Evolutionary conservation across 140 eudicot species (phyloP).

Genomic region (Senecio squalidus): DNA sequence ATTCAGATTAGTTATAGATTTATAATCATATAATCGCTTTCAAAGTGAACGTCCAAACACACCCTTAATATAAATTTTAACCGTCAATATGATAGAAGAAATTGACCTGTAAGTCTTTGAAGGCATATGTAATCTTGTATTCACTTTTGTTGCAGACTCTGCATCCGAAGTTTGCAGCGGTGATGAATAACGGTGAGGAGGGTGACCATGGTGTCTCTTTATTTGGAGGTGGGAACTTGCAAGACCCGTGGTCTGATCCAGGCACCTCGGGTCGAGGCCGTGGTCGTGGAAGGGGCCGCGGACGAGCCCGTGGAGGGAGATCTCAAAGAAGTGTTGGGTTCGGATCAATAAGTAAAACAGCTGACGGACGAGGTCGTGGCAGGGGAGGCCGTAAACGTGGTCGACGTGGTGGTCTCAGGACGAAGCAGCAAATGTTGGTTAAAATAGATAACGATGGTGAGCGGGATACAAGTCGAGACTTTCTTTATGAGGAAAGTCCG

Average conservation of each 20-base stretch:
- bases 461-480: conserved; percentile 9
- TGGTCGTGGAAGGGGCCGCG: conserved; percentile 58
- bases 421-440: conserved; percentile 32
- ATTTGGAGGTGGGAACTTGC: conserved; percentile 31
- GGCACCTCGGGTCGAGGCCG: conserved; percentile 45
- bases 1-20: too few species aligned
- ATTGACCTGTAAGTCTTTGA: not conserved
- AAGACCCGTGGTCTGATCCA: conserved; percentile 38
- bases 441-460: conserved; percentile 16
- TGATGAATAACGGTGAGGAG: conserved; percentile 27
- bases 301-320: conserved; percentile 59
- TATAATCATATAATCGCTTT: not conserved
- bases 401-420: conserved; percentile 43
- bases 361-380: conserved; percentile 47
- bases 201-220: conserved; percentile 21
- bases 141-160: conserved; percentile 29
- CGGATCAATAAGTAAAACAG: conserved; percentile 20
- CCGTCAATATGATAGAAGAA: too few species aligned
- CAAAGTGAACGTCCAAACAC: not conserved
- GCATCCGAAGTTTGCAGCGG: conserved; percentile 36
- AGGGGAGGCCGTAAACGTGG: conserved; percentile 62
- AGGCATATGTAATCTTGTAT: conserved; percentile 5
- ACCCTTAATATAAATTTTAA: not conserved
- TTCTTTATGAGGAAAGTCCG: conserved; percentile 22
- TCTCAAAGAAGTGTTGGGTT: conserved; percentile 30